Evolutionary conservation across 2,329 filamentous ascomycete species (phyloP), one percentile per base, ranked within the genome.

Genomic region (Salinomyces thailandicus): DNA sequence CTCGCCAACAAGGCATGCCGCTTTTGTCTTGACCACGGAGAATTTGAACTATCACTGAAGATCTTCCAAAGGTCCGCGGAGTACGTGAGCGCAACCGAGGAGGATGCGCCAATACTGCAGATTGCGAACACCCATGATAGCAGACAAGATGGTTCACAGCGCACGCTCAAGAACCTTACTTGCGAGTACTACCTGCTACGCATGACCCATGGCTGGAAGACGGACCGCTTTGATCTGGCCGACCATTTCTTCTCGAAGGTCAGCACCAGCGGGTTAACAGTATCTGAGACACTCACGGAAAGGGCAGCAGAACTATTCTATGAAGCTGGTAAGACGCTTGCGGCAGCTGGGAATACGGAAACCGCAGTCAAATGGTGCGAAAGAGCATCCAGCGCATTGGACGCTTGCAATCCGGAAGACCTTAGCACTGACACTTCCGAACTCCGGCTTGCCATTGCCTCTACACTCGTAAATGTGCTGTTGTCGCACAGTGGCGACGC

Each of bases 201-300:
- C 19, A 76, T 76, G 24, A 68, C 71, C 19, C 57, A 91, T 58
- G 85, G 85, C 60, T 93, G 80, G 77, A 76, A 77, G 48, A 78
- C 86, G 52, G 68, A 74, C 27, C 73, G 79, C 27, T 66, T 81
- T 11, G 81, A 89, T 39, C 72, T 86, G 32, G 83, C 84, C 18
- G 84, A 93, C 37, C 76, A 85, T 56, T 76, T 91, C 67, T 87
- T 80, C 57, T 60, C 59, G 22, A 82, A 82, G 48, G 60, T 75
- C 31, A 48, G 61, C 42, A n/a, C 57, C 48, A 24, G 51, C 50
- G 15, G 50, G 35, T 36, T 53, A 1, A 54, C 73, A 2, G 68
- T 77, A 29, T 57, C 69, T 0, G 43, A 58, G 2, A 68, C 68
- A 1, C 32, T 52, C n/a, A 66, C 70, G 2, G 80, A 87, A 54